Evolutionary conservation across 768 basidiomycete genomes (phyloP).

Genomic region (Boletus rex-veris): DNA sequence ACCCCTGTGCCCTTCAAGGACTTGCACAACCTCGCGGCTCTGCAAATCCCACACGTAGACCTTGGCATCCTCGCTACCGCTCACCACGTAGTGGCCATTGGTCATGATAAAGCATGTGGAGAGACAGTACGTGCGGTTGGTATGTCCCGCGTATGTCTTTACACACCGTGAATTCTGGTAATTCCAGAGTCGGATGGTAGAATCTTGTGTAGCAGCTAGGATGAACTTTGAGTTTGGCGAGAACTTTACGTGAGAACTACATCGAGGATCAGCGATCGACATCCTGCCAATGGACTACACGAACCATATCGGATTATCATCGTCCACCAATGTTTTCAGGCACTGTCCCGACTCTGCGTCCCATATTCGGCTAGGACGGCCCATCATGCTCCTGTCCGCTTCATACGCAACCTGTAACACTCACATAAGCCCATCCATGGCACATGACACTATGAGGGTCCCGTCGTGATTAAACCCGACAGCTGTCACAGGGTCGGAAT

Average conservation of each 20-base stretch:
- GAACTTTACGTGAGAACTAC: constrained; percentile 83
- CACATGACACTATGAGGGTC: constrained; percentile 89
- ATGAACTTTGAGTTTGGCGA: constrained; percentile 91
- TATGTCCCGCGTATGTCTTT: constrained; percentile 88
- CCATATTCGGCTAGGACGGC: constrained; percentile 84
- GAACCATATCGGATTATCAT: constrained; percentile 91
- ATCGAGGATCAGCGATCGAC: constrained; percentile 6
- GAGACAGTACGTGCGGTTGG: constrained; percentile 81
- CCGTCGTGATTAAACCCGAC: constrained; percentile 95
- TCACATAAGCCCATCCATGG: constrained; percentile 97
- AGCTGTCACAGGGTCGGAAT: constrained; percentile 95
- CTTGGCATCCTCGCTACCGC: constrained; percentile 89
- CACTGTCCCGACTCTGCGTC: constrained; percentile 97
- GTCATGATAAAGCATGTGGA: constrained; percentile 60
- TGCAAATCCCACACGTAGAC: constrained; percentile 90
- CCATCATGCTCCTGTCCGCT: constrained; percentile 1
- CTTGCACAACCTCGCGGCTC: constrained; percentile 69
- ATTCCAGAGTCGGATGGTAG: constrained; percentile 92
- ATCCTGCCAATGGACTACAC: constrained; percentile 12
- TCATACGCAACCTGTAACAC: constrained; percentile 23
- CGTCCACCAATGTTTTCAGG: constrained; percentile 93
- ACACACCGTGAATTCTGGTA: constrained; percentile 87
- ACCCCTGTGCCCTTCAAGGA: constrained; percentile 82
- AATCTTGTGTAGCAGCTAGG: constrained; percentile 90
- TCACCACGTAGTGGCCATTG: constrained; percentile 67